These are phyloP conservation scores for Leishmania aethiopica DNA, from an alignment of 208 protist species.

Conservation along the genomic window DNA sequence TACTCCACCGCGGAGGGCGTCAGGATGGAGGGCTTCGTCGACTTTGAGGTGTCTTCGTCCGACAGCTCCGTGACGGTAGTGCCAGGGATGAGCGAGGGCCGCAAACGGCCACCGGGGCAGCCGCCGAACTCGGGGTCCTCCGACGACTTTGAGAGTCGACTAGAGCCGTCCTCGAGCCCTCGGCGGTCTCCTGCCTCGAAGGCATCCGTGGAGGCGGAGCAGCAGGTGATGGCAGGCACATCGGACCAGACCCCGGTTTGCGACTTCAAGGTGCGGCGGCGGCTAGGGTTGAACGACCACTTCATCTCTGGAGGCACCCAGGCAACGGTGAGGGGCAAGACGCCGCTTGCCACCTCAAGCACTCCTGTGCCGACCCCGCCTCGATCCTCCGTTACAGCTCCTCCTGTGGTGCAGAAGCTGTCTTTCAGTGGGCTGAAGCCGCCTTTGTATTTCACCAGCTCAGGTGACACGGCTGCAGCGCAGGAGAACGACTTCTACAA, in stretches of 20 bases:
- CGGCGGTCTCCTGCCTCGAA: background rate
- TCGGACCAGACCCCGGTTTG: conserved; percentile 13
- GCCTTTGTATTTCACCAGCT: conserved; percentile 52
- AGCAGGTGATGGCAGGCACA: conserved; percentile 11
- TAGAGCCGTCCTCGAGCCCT: background rate
- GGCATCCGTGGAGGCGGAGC: background rate
- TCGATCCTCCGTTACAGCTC: background rate
- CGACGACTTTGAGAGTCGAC: background rate
- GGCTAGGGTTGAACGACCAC: background rate
- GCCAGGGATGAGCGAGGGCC: background rate
- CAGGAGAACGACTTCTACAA: conserved; percentile 40
- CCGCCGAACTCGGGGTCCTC: background rate
- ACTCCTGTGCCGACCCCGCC: background rate
- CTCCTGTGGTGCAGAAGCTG: conserved; percentile 35
- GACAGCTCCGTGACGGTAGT: background rate
- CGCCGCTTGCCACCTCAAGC: background rate
- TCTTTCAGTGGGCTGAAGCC: conserved; percentile 36
- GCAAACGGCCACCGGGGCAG: background rate
- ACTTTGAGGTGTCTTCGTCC: conserved; percentile 35
- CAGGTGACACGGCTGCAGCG: conserved; percentile 41
- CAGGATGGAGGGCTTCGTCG: conserved; percentile 28
- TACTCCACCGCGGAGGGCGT: conserved; percentile 6
- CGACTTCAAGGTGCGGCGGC: conserved; percentile 11
- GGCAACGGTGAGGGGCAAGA: background rate
- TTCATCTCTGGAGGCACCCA: background rate